phyloP scores from a whole-genome alignment of 352 stramenopile genomes.

The Aphanomyces astaci region DNA sequence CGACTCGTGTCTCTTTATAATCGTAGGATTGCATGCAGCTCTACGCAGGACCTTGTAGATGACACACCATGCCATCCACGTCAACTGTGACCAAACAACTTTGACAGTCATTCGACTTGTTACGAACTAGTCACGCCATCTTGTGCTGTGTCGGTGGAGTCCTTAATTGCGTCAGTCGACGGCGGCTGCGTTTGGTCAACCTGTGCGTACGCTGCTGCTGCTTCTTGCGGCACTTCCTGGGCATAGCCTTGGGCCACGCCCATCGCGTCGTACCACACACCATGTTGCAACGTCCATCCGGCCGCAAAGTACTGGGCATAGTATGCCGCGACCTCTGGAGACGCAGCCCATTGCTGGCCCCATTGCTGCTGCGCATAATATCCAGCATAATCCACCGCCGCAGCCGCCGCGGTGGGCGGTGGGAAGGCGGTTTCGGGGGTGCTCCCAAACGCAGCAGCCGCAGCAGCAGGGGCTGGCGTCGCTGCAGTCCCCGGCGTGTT shows the following conservation, averaged over 20 bases:
- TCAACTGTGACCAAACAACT: too few relatives aligned
- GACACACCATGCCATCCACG: too few relatives aligned
- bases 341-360: slow-evolving; percentile 7
- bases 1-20: too few relatives aligned
- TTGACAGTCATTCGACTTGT: too few relatives aligned
- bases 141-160: too few relatives aligned
- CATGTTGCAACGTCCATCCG: slow-evolving; percentile 3
- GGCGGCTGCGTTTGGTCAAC: not conserved
- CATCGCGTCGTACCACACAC: slow-evolving; percentile 1
- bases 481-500: not conserved
- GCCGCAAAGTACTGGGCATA: slow-evolving; percentile 9
- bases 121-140: too few relatives aligned
- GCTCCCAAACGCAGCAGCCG: not conserved
- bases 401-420: not conserved
- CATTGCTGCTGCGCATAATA: slow-evolving; percentile 1
- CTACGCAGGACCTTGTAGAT: too few relatives aligned
- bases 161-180: not conserved
- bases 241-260: not conserved
- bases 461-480: not conserved
- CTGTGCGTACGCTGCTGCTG: not conserved
- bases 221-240: not conserved
- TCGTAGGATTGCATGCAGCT: too few relatives aligned
- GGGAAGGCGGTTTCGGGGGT: slow-evolving; percentile 2
- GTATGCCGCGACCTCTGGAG: not conserved
- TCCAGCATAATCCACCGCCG: not conserved